Base-by-base conservation (phyloP, 768 basidiomycete genomes). In the Hericium rajendrae region DNA sequence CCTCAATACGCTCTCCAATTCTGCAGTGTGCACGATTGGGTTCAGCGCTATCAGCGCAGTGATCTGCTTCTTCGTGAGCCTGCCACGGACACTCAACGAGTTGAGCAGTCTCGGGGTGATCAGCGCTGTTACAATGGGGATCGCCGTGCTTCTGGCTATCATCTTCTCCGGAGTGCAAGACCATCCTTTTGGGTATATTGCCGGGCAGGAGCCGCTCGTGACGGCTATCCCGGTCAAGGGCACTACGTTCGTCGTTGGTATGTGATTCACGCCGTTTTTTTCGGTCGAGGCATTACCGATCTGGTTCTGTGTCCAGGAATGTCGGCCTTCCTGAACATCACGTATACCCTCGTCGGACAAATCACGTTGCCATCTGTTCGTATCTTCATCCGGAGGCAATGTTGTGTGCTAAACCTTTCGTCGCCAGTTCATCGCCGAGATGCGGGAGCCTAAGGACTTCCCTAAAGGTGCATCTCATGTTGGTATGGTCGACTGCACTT, bases 321-420 rank as follows among this genome's bases (percentile, higher is more conserved):
- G 75, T 72, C 71, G 18, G 76, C 74, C 5, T 76, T 76, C 62
- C 65, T 76, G 48, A 78, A 78, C 64, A 78, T 78, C 43, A 71
- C 69, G 9, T 77, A 75, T 58, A 76, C 76, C 8, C 69, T 76
- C 32, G 71, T 76, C 26, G 76, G 76, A 6, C 76, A 78, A 59
- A 75, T 74, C 38, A 74, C 73, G 0, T 60, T 76, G 6, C 76
- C 76, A 18, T 74, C 74, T 32, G 69, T 71, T 12, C 12, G 38
- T 16, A 22, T 0, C 28, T 18, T 13, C 51, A 6, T 38, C 22
- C 41, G 22, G 24, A 20, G 15, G 4, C 22, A 26, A 38, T n/a
- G 26, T 32, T n/a, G 28, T n/a, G 28, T 46, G 15, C 48, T n/a
- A 59, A 70, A 26, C 26, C 26, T 32, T 32, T 32, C 2, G 32